Percentiles rank a stretch among this genome's conserved stretches.
Conservation (phyloP, 1,284 basidiomycete genomes). For the Quambalaria eucalypti region DNA sequence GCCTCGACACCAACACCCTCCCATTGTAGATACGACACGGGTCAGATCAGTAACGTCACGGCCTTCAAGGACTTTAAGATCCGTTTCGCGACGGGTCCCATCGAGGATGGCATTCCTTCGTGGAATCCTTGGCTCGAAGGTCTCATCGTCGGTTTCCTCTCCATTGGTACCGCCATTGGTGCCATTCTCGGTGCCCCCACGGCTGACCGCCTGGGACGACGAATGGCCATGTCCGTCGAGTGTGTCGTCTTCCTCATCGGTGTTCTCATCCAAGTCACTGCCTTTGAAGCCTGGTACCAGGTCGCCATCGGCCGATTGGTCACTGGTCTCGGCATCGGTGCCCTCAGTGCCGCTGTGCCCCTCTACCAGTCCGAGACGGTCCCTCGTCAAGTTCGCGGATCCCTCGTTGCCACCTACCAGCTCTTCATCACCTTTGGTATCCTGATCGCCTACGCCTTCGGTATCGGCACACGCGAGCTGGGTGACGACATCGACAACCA, state of each 20-base stretch:
- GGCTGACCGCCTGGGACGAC: constrained; percentile 62
- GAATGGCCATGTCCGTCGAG: constrained; percentile 63
- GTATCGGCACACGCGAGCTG: constrained; percentile 32
- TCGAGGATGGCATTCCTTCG: constrained; percentile 5
- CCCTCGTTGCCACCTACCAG: constrained; percentile 62
- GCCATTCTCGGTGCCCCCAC: constrained; percentile 37
- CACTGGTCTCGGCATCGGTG: constrained; percentile 51
- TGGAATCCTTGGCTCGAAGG: constrained; percentile 47
- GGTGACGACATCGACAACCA: too few species aligned
- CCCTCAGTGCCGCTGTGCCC: constrained; percentile 61
- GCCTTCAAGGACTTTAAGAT: constrained; percentile 64
- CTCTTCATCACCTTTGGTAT: constrained; percentile 57
- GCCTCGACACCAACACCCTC: neutral
- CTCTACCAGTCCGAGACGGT: constrained; percentile 67
- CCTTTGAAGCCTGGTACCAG: constrained; percentile 44
- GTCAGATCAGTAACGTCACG: constrained; percentile 67
- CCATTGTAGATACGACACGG: constrained; percentile 56
- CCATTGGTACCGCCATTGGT: constrained; percentile 47
- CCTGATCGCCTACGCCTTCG: constrained; percentile 58
- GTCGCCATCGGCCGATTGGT: constrained; percentile 60
- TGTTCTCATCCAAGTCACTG: constrained; percentile 54
- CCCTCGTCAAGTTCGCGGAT: constrained; percentile 66
- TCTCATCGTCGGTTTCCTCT: constrained; percentile 62
- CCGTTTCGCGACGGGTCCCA: constrained; percentile 56
- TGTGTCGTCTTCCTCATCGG: constrained; percentile 62